These are phyloP conservation scores for Melocanna baccifera DNA, from an alignment of 176 grass and related monocot genomes.

Conservation along the genomic window DNA sequence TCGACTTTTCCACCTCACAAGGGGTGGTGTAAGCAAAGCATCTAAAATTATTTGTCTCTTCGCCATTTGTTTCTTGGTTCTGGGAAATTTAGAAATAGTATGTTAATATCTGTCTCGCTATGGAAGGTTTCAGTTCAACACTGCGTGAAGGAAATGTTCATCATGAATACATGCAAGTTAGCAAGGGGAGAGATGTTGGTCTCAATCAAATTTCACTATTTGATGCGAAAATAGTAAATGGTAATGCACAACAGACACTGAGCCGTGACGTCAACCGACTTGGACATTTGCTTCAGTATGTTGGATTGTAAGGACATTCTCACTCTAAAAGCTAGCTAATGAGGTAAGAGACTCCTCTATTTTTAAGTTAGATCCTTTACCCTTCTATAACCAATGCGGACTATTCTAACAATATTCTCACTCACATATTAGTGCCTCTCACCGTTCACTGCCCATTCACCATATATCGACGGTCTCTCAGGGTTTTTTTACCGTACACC, in stretches of 20 bases:
- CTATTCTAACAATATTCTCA: too few relatives aligned
- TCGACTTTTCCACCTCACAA: constrained; percentile 86
- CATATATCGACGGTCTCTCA: too few relatives aligned
- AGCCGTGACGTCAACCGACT: constrained; percentile 78
- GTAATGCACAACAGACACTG: constrained; percentile 84
- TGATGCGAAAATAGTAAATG: constrained; percentile 90
- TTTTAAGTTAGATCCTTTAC: too few relatives aligned
- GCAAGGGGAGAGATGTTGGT: constrained; percentile 94
- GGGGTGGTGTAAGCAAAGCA: constrained; percentile 95
- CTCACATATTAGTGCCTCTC: too few relatives aligned
- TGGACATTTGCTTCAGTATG: constrained; percentile 97
- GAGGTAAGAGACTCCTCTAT: too few relatives aligned
- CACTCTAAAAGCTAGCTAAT: too few relatives aligned
- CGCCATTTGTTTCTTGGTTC: background rate
- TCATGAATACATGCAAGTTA: constrained; percentile 99
- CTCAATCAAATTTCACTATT: constrained; percentile 97
- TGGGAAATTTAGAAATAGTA: background rate
- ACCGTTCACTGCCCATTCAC: too few relatives aligned
- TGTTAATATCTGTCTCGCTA: background rate
- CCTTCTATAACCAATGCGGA: too few relatives aligned
- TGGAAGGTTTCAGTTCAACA: constrained; percentile 87
- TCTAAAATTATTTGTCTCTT: constrained; percentile 90
- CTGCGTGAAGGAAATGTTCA: constrained; percentile 92
- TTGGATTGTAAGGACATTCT: too few relatives aligned
- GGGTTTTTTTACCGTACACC: too few relatives aligned